phyloP scores from a whole-genome alignment of 805 yeast genomes.

The Cyberlindnera samutprakarnensis region DNA sequence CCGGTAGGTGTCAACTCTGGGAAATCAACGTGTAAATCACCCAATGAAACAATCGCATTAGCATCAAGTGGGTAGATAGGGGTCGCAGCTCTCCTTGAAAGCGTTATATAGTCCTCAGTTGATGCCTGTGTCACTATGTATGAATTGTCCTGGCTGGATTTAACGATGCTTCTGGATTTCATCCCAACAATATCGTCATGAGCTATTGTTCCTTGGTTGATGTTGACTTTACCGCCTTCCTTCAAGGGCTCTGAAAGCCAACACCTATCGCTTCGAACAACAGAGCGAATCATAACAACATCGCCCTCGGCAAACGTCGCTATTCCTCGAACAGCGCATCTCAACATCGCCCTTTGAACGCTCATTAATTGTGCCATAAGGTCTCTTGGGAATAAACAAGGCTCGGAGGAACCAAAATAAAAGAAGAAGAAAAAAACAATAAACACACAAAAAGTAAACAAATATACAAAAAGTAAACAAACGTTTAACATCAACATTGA shows the following conservation, averaged over 20 bases:
- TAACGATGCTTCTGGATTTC: conserved; percentile 27
- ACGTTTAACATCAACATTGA: not conserved
- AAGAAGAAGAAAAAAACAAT: not conserved
- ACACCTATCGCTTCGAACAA: conserved; percentile 12
- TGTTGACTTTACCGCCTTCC: conserved; percentile 13
- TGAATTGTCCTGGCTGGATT: conserved; percentile 20
- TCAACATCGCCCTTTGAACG: no score
- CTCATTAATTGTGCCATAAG: no score
- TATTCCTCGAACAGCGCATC: conserved; percentile 1
- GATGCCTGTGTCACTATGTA: conserved; percentile 33
- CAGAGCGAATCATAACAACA: conserved; percentile 14
- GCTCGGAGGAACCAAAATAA: no score
- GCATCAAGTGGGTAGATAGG: conserved; percentile 47
- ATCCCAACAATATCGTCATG: conserved; percentile 34
- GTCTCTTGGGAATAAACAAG: no score
- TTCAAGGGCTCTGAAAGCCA: conserved; percentile 22
- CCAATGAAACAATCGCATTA: conserved; percentile 35
- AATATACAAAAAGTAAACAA: not conserved
- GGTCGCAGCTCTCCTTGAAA: conserved; percentile 37
- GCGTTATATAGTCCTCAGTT: conserved; percentile 38
- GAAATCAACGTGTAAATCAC: conserved; percentile 38
- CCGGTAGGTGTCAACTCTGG: conserved; percentile 21
- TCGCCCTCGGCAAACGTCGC: conserved; percentile 14
- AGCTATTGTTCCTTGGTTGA: conserved; percentile 20
- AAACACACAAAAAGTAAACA: not conserved